Base-by-base conservation (phyloP, 345 rosid genomes). In the Kandelia obovata region DNA sequence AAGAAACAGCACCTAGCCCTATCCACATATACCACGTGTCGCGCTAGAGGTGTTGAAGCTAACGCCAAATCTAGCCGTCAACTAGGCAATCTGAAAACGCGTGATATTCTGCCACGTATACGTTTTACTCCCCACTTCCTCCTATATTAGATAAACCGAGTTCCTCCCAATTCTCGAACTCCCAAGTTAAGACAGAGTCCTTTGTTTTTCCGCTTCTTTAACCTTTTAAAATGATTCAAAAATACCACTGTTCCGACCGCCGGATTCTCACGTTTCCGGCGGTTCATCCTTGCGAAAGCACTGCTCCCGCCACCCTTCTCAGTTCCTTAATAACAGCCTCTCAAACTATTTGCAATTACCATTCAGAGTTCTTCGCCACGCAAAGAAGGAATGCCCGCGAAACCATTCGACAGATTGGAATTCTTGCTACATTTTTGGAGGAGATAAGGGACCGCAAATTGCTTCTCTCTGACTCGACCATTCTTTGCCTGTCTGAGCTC, bases 211-310 rank as follows among this genome's bases (percentile, higher is more conserved):
- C 43, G 51, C 23, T 43, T 46, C 25, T 5, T 37, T 49, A 0
- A 67, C 62, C 16, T 7, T 71, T 34, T 34, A 60, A 52, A 80
- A 75, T 86, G 93, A 80, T 84, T 39, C 73, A 74, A 20, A 84
- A 43, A 23, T 70, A 37, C 57, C 51, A 73, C 39, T 75, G 6
- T 37, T 46, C 58, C 4, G 77, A 53, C 58, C 96, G 96, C 75
- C 91, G 91, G 83, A 68, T 90, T 60, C 71, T 92, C 52, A 77
- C 85, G 2, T 85, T 77, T 61, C 96, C 95, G 73, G 91, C 96
- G 0, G 95, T 92, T 20, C 87, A 77, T 23, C 98, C 98, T 28
- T 88, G 88, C 67, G 84, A 81, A 47, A 71, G 78, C 19, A 69
- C 87, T 65, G 81, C 91, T 34, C 81, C 80, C 65, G 70, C 57